Conservation (phyloP, 768 basidiomycete genomes). For the Pulveroboletus sp. region DNA sequence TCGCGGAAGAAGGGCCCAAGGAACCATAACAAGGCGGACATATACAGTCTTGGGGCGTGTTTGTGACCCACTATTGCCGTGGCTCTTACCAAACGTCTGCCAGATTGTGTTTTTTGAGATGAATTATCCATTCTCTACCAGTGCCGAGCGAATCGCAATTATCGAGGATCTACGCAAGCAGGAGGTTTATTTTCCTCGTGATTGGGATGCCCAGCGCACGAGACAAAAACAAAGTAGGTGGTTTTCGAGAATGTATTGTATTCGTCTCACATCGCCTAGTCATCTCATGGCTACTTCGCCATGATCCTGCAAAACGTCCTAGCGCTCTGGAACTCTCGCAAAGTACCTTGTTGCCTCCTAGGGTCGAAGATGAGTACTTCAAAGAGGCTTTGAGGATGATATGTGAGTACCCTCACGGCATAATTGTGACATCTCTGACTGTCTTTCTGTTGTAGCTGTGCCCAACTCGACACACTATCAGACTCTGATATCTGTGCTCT, state of each 20-base stretch:
- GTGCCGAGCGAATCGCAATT: slow-evolving; percentile 79
- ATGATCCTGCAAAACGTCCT: slow-evolving; percentile 76
- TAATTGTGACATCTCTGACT: not conserved
- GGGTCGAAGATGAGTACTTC: slow-evolving; percentile 84
- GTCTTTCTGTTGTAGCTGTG: slow-evolving; percentile 49
- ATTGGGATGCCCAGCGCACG: slow-evolving; percentile 62
- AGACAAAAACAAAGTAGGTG: slow-evolving; percentile 69
- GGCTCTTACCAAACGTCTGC: not conserved
- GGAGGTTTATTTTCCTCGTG: slow-evolving; percentile 69
- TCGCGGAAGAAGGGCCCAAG: slow-evolving; percentile 58
- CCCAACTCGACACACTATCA: slow-evolving; percentile 80
- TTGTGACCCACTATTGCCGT: not conserved
- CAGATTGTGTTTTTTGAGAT: slow-evolving; percentile 98
- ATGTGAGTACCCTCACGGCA: slow-evolving; percentile 41
- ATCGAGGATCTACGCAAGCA: slow-evolving; percentile 76
- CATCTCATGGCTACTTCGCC: slow-evolving; percentile 77
- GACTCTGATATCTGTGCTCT: slow-evolving; percentile 73
- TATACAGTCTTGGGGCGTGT: slow-evolving; percentile 90
- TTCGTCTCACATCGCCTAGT: slow-evolving; percentile 41
- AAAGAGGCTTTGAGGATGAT: slow-evolving; percentile 75
- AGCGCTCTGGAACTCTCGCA: slow-evolving; percentile 82
- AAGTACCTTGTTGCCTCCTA: slow-evolving; percentile 70
- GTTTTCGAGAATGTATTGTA: not conserved
- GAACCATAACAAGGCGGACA: slow-evolving; percentile 86
- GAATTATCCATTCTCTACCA: slow-evolving; percentile 83